These are phyloP conservation scores for Termitomyces sp. DNA, from an alignment of 768 basidiomycete species.

Conservation along the genomic window DNA sequence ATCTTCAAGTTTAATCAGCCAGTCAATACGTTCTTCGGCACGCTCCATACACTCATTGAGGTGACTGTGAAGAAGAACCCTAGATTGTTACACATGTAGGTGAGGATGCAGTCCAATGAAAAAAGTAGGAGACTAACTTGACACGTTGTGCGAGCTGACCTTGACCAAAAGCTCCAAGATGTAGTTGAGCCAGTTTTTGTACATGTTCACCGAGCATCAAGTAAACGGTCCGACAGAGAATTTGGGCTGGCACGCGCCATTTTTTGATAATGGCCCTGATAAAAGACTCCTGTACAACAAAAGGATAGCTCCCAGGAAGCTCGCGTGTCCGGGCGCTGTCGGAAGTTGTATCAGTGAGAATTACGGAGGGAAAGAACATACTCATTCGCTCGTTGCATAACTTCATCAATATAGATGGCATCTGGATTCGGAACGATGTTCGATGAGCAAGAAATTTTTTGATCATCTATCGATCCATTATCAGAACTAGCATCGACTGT, in stretches of 20 bases:
- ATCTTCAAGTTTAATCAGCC: conserved; percentile 40
- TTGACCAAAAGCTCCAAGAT: conserved; percentile 50
- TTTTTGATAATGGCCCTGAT: conserved; percentile 37
- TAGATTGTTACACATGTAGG: conserved; percentile 12
- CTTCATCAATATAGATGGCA: conserved; percentile 48
- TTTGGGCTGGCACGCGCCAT: conserved; percentile 44
- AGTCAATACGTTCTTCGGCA: conserved; percentile 36
- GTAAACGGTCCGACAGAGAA: conserved; percentile 37
- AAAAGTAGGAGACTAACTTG: conserved; percentile 15
- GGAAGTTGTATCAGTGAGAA: neutral
- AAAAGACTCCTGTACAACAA: conserved; percentile 48
- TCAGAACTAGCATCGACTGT: neutral
- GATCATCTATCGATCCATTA: neutral
- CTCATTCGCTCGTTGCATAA: conserved; percentile 40
- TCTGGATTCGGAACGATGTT: neutral
- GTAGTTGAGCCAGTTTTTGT: conserved; percentile 33
- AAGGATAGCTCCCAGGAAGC: conserved; percentile 63
- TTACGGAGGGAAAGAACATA: conserved; percentile 24
- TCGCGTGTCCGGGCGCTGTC: conserved; percentile 65
- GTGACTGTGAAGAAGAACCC: conserved; percentile 45
- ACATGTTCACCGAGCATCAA: conserved; percentile 32
- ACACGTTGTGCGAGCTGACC: conserved; percentile 48
- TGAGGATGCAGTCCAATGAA: neutral
- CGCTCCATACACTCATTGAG: conserved; percentile 35
- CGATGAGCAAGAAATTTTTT: neutral